Evolutionary conservation across 2,329 filamentous ascomycete species (phyloP), one percentile per base, ranked within the genome.

Genomic region (Cephalotrichum gorgonifer): DNA sequence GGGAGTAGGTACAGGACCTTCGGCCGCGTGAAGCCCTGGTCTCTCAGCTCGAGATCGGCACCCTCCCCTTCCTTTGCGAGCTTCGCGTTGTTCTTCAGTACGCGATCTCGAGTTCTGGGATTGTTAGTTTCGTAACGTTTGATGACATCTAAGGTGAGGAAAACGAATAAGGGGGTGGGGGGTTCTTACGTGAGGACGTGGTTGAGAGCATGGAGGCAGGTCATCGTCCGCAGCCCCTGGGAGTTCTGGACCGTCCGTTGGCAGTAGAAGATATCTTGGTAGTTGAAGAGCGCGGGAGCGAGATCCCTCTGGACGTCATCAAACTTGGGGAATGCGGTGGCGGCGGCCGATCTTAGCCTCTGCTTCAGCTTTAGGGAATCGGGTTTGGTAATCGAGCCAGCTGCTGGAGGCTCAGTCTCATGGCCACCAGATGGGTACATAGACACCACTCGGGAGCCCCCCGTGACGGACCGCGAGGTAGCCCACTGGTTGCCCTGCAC

Each of bases 11-110:
- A 87, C 20, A 98, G 76, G 6, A 96, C 84, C 62, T 97, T 97
- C 7, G 93, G 93, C 5, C 93, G 76, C 0, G 91, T 96, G 64
- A 96, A 98, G 0, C 93, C 93, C 66, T 98, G 93, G 56, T 98
- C 93, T 54, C 89, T 81, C 17, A 89, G 72, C 55, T 95, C 88
- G 4, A 86, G 68, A 33, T 86, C 83, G 15, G 76, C 69, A 33
- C 74, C 74, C 9, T 77, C 75, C 4, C 79, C 74, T 48, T 85
- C 79, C 56, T 82, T 83, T 9, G 84, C 73, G 11, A 95, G 67
- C 54, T 83, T 87, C 48, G 86, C 79, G 60, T 90, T 97, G 67
- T 97, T 94, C 66, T 95, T 97, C 52, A 97, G 78, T 1, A 97
- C 86, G 27, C 83, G 80, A 60, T 97, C 91, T 55, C 93, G 82